These are phyloP conservation scores for Torulaspora quercuum DNA, from an alignment of 805 yeast genomes.

Conservation along the genomic window DNA sequence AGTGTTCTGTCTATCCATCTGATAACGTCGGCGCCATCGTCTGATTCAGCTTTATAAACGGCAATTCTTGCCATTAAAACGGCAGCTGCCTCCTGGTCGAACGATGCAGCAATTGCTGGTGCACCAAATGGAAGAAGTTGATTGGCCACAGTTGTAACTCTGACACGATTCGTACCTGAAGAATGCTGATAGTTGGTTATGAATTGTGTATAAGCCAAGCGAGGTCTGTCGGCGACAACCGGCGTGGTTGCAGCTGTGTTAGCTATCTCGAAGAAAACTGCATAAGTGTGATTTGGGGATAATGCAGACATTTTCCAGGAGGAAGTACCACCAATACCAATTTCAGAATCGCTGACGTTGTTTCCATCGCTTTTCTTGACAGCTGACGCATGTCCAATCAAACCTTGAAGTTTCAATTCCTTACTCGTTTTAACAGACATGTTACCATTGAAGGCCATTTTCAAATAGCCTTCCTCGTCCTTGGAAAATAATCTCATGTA, in stretches of 20 bases:
- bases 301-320: constrained; percentile 82
- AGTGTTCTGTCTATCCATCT: constrained; percentile 93
- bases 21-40: constrained; percentile 88
- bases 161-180: constrained; percentile 81
- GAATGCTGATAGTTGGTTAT: constrained; percentile 92
- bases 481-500: constrained; percentile 81
- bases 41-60: constrained; percentile 73
- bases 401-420: constrained; percentile 85
- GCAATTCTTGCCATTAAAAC: constrained; percentile 90
- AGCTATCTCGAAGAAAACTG: constrained; percentile 79
- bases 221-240: constrained; percentile 28
- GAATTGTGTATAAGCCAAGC: constrained; percentile 64
- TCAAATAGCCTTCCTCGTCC: constrained; percentile 81
- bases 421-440: constrained; percentile 82
- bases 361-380: constrained; percentile 57
- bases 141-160: constrained; percentile 81
- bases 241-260: constrained; percentile 33
- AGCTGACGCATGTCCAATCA: constrained; percentile 90
- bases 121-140: constrained; percentile 52
- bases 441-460: constrained; percentile 87
- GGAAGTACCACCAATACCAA: constrained; percentile 91
- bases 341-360: constrained; percentile 85
- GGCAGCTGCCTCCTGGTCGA: constrained; percentile 98
- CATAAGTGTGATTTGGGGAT: constrained; percentile 86
- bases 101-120: constrained; percentile 56